Percentiles rank a stretch among this genome's conserved stretches.
Evolutionary conservation across 768 basidiomycete genomes (phyloP).

Genomic region (Amanita pallidorosea): DNA sequence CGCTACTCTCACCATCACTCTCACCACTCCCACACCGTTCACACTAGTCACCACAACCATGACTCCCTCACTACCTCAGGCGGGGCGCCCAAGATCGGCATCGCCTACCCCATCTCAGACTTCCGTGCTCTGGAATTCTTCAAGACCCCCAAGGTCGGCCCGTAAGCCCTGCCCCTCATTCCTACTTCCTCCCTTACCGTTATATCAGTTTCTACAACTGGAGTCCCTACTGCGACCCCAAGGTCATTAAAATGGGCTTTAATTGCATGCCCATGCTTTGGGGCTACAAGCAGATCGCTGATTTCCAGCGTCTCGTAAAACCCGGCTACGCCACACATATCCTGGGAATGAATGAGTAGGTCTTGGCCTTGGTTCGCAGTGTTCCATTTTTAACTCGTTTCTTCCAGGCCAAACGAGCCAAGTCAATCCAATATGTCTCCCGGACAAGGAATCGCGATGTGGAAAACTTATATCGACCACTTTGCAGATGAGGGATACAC

Average conservation of each 20-base stretch:
- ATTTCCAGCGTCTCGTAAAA: slow-evolving; percentile 37
- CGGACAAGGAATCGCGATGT: slow-evolving; percentile 36
- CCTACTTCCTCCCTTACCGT: not conserved
- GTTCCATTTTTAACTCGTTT: slow-evolving; percentile 1
- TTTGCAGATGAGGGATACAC: slow-evolving; percentile 43
- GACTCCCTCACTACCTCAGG: slow-evolving; percentile 7
- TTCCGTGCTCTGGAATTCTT: slow-evolving; percentile 40
- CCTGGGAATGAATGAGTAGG: slow-evolving; percentile 71
- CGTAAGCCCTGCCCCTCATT: slow-evolving; percentile 21
- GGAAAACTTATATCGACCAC: slow-evolving; percentile 52
- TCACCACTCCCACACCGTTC: not conserved
- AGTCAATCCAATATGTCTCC: slow-evolving; percentile 55
- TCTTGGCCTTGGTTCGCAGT: slow-evolving; percentile 2
- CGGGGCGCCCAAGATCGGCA: slow-evolving; percentile 38
- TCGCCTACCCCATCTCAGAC: slow-evolving; percentile 58
- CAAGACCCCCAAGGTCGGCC: slow-evolving; percentile 28
- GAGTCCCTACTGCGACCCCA: slow-evolving; percentile 39
- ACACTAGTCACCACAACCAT: not conserved
- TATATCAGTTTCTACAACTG: slow-evolving; percentile 50
- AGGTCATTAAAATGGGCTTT: slow-evolving; percentile 33
- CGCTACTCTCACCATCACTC: slow-evolving; percentile 21
- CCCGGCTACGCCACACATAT: slow-evolving; percentile 39
- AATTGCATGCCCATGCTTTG: slow-evolving; percentile 60
- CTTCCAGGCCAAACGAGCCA: slow-evolving; percentile 51
- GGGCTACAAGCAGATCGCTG: slow-evolving; percentile 40